Percentiles rank a stretch among this genome's conserved stretches.
Conservation (phyloP, 805 yeast species). For the Yarrowia deformans region DNA sequence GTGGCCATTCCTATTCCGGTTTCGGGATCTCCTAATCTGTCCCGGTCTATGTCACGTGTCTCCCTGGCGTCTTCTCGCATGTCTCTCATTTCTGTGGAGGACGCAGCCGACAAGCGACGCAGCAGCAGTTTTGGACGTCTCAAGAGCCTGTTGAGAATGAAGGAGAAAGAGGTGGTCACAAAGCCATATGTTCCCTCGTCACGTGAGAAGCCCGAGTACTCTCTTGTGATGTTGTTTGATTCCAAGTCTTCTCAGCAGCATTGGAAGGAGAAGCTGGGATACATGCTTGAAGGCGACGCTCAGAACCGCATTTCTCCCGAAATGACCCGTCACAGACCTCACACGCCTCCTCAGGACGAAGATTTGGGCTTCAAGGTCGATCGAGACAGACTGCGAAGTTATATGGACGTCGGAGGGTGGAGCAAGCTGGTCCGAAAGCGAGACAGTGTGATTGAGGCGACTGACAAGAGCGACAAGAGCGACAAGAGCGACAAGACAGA, state of each 20-base stretch:
- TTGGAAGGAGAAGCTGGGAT: conserved; percentile 14
- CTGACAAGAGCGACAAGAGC: not conserved
- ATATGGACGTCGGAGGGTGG: conserved; percentile 30
- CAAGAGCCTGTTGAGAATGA: conserved; percentile 10
- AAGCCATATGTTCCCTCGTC: conserved; percentile 2
- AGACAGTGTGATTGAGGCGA: conserved; percentile 2
- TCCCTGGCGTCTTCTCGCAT: not conserved
- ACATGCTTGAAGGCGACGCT: conserved; percentile 3
- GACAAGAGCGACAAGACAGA: conserved; percentile 3
- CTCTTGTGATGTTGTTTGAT: conserved; percentile 11
- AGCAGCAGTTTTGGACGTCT: conserved; percentile 32
- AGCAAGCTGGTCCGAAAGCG: conserved; percentile 11
- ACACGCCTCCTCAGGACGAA: conserved; percentile 29
- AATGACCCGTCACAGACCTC: conserved; percentile 9
- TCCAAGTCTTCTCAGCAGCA: conserved; percentile 1
- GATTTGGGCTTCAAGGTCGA: conserved; percentile 20
- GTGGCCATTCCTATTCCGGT: conserved; percentile 32
- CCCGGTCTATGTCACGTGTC: conserved; percentile 1
- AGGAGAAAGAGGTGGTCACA: not conserved
- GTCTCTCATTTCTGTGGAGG: not conserved
- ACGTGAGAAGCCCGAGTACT: conserved; percentile 16
- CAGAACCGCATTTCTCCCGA: not conserved
- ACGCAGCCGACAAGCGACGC: not conserved
- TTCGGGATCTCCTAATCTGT: not conserved
- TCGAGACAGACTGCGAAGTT: conserved; percentile 3